Evolutionary conservation across 768 basidiomycete genomes (phyloP), one percentile per base, ranked within the genome.

Genomic region (Serendipita sp.): DNA sequence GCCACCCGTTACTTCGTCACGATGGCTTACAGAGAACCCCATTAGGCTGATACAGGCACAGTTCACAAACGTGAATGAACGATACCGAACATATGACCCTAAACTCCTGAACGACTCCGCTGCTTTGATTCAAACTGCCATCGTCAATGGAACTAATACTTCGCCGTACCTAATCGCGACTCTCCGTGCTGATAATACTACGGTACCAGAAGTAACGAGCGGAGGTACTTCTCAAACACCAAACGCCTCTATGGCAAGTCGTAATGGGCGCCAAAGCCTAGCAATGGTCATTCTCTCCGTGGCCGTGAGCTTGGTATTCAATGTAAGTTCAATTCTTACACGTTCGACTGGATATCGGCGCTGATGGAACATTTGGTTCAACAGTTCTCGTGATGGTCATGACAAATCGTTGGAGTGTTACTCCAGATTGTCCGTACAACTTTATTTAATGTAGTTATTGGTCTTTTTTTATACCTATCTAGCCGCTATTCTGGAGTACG

Each of bases 271-370:
- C 66, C 86, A 85, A 2, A 81, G 83, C 16, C 75, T 92, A 41
- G 89, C 92, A 0, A 94, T 95, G 92, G 86, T 91, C 64, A 79
- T 91, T 34, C 76, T 91, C 18, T 95, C 95, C 71, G 83, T 84
- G 2, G 91, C 95, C 69, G 92, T 91, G 0, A 93, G 90, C 3
- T 86, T 88, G 68, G 91, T 97, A 45, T 89, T 24, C 24, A 24
- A 24, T 24, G 24, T 24, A 24, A 24, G 24, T 24, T 24, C 24
- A 24, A 24, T 24, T 24, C 24, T 24, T 24, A 24, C 24, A 24
- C 24, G 24, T 24, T 24, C 24, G 24, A 24, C 24, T 24, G 24
- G 24, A 24, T 24, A 24, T 24, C 24, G 24, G 24, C 24, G 24
- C 24, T 24, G 24, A 24, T 24, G 24, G 24, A 24, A 24, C 24